Evolutionary conservation across 345 rosid species (phyloP).

Genomic region (Murraya paniculata): DNA sequence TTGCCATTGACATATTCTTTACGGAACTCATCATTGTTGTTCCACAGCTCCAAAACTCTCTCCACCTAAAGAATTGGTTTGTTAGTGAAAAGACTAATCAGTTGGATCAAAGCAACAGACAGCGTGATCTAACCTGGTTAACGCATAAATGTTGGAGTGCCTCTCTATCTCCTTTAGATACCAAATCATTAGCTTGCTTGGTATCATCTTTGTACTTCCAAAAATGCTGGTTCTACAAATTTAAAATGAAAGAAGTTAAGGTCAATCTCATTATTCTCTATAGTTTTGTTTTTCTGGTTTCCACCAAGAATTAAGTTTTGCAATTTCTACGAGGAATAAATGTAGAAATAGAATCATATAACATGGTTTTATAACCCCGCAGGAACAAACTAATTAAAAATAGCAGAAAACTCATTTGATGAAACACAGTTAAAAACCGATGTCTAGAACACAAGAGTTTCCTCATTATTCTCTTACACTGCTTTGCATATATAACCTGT

Average conservation of each 20-base stretch:
- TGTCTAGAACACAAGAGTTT: neutral
- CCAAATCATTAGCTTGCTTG: slow-evolving; percentile 54
- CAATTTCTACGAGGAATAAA: slow-evolving; percentile 8
- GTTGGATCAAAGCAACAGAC: slow-evolving; percentile 2
- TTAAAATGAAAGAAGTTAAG: neutral
- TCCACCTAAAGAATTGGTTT: slow-evolving; percentile 53
- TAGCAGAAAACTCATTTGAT: neutral
- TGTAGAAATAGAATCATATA: neutral
- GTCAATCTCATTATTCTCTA: neutral
- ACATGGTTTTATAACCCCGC: neutral
- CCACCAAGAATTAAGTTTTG: neutral
- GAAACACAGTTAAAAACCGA: neutral
- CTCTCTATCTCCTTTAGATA: slow-evolving; percentile 48
- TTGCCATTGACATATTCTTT: slow-evolving; percentile 60
- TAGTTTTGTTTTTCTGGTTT: neutral
- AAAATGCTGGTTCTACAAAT: slow-evolving; percentile 56
- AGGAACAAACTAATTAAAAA: neutral
- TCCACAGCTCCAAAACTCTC: slow-evolving; percentile 64
- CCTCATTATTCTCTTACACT: neutral
- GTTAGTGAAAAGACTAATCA: slow-evolving; percentile 18
- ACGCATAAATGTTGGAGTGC: slow-evolving; percentile 55
- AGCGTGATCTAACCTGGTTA: slow-evolving; percentile 52
- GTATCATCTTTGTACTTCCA: slow-evolving; percentile 61
- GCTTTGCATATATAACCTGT: neutral
- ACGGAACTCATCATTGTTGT: slow-evolving; percentile 59